Base-by-base conservation (phyloP, 2,329 filamentous ascomycete species). In the Daldinia eschscholtzii region DNA sequence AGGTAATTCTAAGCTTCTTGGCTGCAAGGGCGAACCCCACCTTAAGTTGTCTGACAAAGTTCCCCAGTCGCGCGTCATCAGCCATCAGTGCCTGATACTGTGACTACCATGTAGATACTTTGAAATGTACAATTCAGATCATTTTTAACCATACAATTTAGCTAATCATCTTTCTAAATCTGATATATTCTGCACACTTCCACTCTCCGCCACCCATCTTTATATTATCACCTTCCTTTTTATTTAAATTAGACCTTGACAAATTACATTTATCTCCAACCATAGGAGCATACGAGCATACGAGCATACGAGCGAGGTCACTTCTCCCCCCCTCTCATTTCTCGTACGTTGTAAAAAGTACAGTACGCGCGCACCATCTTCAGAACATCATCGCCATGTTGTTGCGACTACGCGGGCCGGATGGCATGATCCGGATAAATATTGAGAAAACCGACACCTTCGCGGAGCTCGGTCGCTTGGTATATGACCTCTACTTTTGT, bases 341-440 rank as follows among this genome's bases (percentile, higher is more conserved):
- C 30, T 57, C 35, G 37, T 37, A n/a, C 35, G 15, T 33, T 6
- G 46, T 13, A 15, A 52, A 52, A 52, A 52, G 15, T 35, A 39
- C 53, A 48, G 60, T 37, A 60, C 42, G 13, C 42, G 13, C 48
- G 35, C 18, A 57, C 28, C 30, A 65, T 70, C 33, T 30, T 52
- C 37, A 28, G 30, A 44, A 30, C 30, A 30, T 46, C 78, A 82
- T 78, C 72, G 82, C 78, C 71, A 97, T 97, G 89, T 86, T 97
- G 77, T 85, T 98, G 64, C 89, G 94, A 80, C 92, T 97, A 74
- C 91, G 94, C 76, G 94, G 94, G 79, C 93, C 93, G 72, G 94
- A 98, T 83, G 96, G 96, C 83, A 96, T 96, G 86, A 91, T 94
- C 81, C 92, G 96, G 74, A 85, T 98, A 76, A 92, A 86, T 58